Base-by-base conservation (phyloP, 192 early-diverging fungal species). In the Backusella westeae region DNA sequence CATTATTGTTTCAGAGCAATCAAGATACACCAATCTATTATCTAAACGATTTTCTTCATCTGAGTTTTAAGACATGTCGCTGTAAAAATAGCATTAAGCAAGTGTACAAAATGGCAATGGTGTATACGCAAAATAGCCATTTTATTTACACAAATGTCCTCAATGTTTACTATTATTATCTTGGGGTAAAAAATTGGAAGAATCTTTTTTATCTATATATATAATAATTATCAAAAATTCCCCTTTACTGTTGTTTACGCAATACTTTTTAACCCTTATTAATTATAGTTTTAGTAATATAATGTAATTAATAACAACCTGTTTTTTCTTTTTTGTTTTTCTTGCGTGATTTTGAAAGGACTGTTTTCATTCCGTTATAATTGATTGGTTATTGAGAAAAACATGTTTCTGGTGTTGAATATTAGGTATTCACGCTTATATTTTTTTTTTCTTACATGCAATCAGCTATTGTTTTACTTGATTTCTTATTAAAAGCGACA, bases 401-500 rank as follows among this genome's bases (percentile, higher is more conserved):
- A 56, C 53, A 56, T 56, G 53, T 56, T 56, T 56, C 53, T 56
- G 53, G 53, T 56, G n/a, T 56, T 56, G n/a, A 56, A 56, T 21
- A 56, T 56, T 56, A 21, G 6, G 5, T 44, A 17, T 15, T 4
- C 15, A 56, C 8, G n/a, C n/a, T 21, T 23, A 9, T n/a, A 56
- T 17, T 29, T 1, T 44, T n/a, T 21, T 6, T n/a, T 19, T 32
- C 29, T 2, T 32, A 32, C 29, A 32, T 32, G 29, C 29, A 32
- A 32, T 32, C 29, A 32, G 29, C 29, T 32, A 32, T 32, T 32
- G 29, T 32, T 32, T 32, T 32, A 32, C 6, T 53, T 53, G 17
- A n/a, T 53, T 53, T 23, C 49, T 53, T 53, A 8, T 21, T 53
- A 68, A 38, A 34, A 68, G 17, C 19, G 19, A 67, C 19, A 35